phyloP scores from a whole-genome alignment of 495 filamentous ascomycete genomes.

The Penicillium paradoxum region DNA sequence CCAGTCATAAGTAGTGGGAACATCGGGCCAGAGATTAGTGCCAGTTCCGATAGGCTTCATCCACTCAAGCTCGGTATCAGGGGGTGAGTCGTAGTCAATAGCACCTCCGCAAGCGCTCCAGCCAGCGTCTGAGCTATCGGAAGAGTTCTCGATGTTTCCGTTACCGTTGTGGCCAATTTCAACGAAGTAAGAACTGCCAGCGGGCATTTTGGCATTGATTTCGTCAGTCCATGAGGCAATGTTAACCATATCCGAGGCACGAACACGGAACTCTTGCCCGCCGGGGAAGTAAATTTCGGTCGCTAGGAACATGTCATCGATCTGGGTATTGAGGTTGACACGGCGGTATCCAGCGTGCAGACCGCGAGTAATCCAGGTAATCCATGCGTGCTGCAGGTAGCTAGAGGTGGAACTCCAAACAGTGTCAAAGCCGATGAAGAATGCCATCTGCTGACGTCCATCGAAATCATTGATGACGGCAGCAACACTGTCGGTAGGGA shows the following conservation, averaged over 20 bases:
- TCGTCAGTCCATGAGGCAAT: constrained; percentile 46
- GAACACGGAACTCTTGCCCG: constrained; percentile 46
- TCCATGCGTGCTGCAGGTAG: constrained; percentile 59
- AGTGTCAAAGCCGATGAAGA: constrained; percentile 52
- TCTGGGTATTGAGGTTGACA: constrained; percentile 55
- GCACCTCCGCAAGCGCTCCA: constrained; percentile 28
- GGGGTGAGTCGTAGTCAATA: constrained; percentile 34
- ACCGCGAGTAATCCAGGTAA: constrained; percentile 57
- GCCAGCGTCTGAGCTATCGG: constrained; percentile 29
- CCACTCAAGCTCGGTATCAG: constrained; percentile 50
- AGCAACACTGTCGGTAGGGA: constrained; percentile 35
- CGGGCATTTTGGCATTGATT: constrained; percentile 50
- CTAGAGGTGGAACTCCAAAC: constrained; percentile 53
- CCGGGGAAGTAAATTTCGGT: constrained; percentile 50
- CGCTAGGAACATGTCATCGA: constrained; percentile 59
- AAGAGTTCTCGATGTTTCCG: constrained; percentile 51
- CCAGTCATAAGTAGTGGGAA: constrained; percentile 45
- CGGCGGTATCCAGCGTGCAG: constrained; percentile 52
- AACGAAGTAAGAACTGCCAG: constrained; percentile 51
- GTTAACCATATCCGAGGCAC: constrained; percentile 42
- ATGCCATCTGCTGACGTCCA: constrained; percentile 58
- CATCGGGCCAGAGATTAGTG: constrained; percentile 48
- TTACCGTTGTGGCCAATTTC: constrained; percentile 61
- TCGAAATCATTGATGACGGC: constrained; percentile 57
- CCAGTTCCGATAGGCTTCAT: constrained; percentile 55